These are phyloP conservation scores for Adansonia grandidieri DNA, from an alignment of 441 rosid species.

Conservation along the genomic window DNA sequence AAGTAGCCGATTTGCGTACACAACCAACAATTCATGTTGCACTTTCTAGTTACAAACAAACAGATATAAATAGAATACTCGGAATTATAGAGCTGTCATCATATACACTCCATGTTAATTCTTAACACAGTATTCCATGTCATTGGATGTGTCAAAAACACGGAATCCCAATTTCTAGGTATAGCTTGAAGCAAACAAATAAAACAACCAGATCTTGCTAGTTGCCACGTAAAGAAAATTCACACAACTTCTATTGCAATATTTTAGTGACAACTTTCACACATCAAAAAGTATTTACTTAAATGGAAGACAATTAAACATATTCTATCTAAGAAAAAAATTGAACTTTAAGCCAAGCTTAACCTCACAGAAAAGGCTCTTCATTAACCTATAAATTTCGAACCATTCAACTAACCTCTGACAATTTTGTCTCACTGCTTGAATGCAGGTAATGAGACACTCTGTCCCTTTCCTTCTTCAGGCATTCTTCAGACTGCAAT, in stretches of 20 bases:
- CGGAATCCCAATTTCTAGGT: background rate
- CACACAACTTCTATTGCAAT: background rate
- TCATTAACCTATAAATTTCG: slow-evolving; percentile 14
- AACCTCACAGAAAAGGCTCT: background rate
- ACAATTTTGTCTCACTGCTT: slow-evolving; percentile 81
- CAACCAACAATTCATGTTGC: slow-evolving; percentile 74
- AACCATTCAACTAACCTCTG: slow-evolving; percentile 62
- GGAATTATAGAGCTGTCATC: background rate
- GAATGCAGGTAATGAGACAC: slow-evolving; percentile 81
- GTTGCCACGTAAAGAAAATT: background rate
- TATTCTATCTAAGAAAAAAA: background rate
- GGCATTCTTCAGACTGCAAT: slow-evolving; percentile 75
- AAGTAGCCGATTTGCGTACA: slow-evolving; percentile 60
- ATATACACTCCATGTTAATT: background rate
- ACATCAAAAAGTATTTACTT: background rate
- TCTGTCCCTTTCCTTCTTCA: slow-evolving; percentile 90
- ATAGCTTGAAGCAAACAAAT: background rate
- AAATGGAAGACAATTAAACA: background rate
- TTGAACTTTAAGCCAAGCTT: slow-evolving; percentile 3
- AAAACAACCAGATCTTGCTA: background rate
- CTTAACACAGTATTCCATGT: background rate
- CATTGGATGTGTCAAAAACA: background rate
- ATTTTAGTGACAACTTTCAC: background rate
- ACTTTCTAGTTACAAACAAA: slow-evolving; percentile 62
- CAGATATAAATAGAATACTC: slow-evolving; percentile 2